A percentile compares a stretch with the other conserved stretches of the same genome.
phyloP scores from a whole-genome alignment of 1,139 yeast species.

The Arxiozyma bovina region DNA sequence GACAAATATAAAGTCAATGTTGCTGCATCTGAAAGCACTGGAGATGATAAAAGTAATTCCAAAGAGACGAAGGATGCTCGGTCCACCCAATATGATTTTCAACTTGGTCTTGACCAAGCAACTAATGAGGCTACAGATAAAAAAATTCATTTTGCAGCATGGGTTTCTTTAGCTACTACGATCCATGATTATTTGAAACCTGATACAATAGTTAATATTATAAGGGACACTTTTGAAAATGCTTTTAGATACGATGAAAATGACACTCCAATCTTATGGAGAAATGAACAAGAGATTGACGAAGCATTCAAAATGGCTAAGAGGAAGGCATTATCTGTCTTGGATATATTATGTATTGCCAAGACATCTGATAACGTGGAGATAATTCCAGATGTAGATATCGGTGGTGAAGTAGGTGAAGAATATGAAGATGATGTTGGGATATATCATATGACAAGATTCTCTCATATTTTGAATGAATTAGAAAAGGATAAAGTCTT shows the following conservation, averaged over 20 bases:
- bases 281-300: slow-evolving; percentile 65
- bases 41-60: slow-evolving; percentile 15
- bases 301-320: slow-evolving; percentile 52
- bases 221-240: slow-evolving; percentile 71
- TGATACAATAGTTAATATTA: slow-evolving; percentile 46
- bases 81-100: slow-evolving; percentile 44
- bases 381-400: slow-evolving; percentile 46
- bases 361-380: slow-evolving; percentile 43
- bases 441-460: slow-evolving; percentile 30
- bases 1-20: slow-evolving; percentile 8
- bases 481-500: slow-evolving; percentile 50
- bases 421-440: slow-evolving; percentile 36
- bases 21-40: slow-evolving; percentile 17
- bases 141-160: slow-evolving; percentile 46
- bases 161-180: slow-evolving; percentile 55
- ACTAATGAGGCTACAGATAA: slow-evolving; percentile 37
- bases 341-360: slow-evolving; percentile 57
- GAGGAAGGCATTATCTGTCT: slow-evolving; percentile 43
- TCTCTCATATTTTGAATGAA: slow-evolving; percentile 52
- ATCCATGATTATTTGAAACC: slow-evolving; percentile 54
- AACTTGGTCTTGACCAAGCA: slow-evolving; percentile 47
- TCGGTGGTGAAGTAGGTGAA: slow-evolving; percentile 35
- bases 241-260: slow-evolving; percentile 72
- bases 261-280: slow-evolving; percentile 80
- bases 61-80: not conserved